These are phyloP conservation scores for Collybiopsis confluens DNA, from an alignment of 768 basidiomycete genomes.

Conservation along the genomic window DNA sequence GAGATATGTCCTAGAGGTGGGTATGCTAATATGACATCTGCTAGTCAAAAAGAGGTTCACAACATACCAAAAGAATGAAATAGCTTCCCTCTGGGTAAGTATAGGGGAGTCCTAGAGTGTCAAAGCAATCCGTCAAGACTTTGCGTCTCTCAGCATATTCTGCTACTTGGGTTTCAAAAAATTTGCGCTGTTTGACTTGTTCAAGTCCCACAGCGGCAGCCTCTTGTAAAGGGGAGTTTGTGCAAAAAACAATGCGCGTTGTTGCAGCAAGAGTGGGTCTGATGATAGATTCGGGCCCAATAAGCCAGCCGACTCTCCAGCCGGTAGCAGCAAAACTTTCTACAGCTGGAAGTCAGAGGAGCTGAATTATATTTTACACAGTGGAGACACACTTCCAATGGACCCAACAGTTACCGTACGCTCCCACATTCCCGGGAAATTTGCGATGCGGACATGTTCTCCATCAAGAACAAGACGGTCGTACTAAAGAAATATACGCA, in stretches of 20 bases:
- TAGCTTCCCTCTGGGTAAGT: constrained; percentile 88
- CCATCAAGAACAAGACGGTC: constrained; percentile 88
- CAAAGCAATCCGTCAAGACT: constrained; percentile 76
- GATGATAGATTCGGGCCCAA: constrained; percentile 81
- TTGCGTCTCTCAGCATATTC: constrained; percentile 81
- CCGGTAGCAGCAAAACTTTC: constrained; percentile 97
- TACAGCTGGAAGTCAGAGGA: constrained; percentile 24
- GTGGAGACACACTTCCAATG: constrained; percentile 70
- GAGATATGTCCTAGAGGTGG: constrained; percentile 61
- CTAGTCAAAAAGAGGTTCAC: neutral
- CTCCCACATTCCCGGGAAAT: constrained; percentile 97
- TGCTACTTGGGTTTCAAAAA: constrained; percentile 69
- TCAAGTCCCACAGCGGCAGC: constrained; percentile 87
- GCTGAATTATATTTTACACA: neutral
- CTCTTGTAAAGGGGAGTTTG: constrained; percentile 93
- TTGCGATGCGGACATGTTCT: constrained; percentile 90
- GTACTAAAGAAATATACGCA: constrained; percentile 56
- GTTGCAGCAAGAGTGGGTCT: constrained; percentile 83
- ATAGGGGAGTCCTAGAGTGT: constrained; percentile 78
- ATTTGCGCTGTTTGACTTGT: constrained; percentile 62
- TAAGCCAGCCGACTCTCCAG: constrained; percentile 96
- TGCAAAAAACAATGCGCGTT: constrained; percentile 93
- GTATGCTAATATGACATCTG: no score
- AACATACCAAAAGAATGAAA: constrained; percentile 76
- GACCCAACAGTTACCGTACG: constrained; percentile 94